Evolutionary conservation across 768 basidiomycete species (phyloP), one percentile per base, ranked within the genome.

Genomic region (Coprinopsis cinerea): DNA sequence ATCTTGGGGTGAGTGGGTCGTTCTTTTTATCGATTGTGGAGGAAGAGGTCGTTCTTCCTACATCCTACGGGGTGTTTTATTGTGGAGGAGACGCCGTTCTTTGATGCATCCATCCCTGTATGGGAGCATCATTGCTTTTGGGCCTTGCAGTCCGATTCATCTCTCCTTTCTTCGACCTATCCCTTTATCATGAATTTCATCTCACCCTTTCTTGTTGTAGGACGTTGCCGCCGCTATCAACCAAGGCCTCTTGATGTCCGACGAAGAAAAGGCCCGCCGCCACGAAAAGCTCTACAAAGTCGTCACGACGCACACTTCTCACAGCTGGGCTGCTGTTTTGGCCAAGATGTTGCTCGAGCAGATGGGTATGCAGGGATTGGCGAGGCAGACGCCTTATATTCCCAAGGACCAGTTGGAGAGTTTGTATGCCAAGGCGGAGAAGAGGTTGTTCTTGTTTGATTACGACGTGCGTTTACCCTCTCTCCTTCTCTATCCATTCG

Each of bases 151-250:
- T n/a, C 24, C 36, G 15, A 28, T 34, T 54, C 36, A 22, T 60
- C 49, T 41, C 23, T n/a, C 44, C 39, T 35, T 18, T 30, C 43
- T 44, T 37, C 24, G 41, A 32, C 35, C 39, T 11, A n/a, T 20
- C 10, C 25, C 35, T 36, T 47, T 30, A 48, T 17, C 37, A 14
- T 9, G 22, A 10, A 5, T 4, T 43, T 43, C 25, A 25, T 5
- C 24, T 26, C 22, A 43, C 7, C 24, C 9, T 39, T 28, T 22
- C 34, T 18, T 24, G 15, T 47, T 35, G 17, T 56, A 90, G 82
- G 91, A 88, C 48, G 88, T 96, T 36, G 85, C 91, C 6, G 81
- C 87, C 10, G 91, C 92, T 4, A 96, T 99, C 69, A 82, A 99
- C 68, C 70, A 79, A 40, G 94, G 92, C 34, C 77, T 98, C 10